Evolutionary conservation across 192 early-diverging fungal species (phyloP).

Genomic region (Coemansia sp.): DNA sequence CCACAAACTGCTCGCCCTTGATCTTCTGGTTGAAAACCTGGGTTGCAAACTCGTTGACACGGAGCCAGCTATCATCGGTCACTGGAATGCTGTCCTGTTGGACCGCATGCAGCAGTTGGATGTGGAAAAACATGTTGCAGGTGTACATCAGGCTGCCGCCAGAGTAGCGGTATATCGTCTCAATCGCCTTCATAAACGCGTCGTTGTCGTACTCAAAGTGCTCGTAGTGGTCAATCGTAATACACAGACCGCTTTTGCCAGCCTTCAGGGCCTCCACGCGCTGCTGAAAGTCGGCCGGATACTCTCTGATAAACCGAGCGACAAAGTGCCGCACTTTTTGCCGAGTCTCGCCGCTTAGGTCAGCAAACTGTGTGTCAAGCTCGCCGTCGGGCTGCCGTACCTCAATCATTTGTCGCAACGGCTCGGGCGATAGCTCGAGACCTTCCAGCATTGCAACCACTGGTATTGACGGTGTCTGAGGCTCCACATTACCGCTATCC

Average conservation of each 20-base stretch:
- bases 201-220: constrained; percentile 26
- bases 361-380: constrained; percentile 24
- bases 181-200: constrained; percentile 22
- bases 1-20: constrained; percentile 20
- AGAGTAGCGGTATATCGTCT: constrained; percentile 17
- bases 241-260: constrained; percentile 30
- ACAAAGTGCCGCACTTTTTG: constrained; percentile 34
- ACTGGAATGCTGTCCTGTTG: constrained; percentile 16
- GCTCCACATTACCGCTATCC: constrained; percentile 37
- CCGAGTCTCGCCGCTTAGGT: constrained; percentile 16
- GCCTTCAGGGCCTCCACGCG: constrained; percentile 21
- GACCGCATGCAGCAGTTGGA: constrained; percentile 20
- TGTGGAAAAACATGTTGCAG: constrained; percentile 40
- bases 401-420: constrained; percentile 10
- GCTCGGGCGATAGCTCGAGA: constrained; percentile 13
- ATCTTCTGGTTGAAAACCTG: constrained; percentile 37
- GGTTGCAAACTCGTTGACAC: constrained; percentile 43
- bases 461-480: not conserved
- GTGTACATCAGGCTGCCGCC: constrained; percentile 27
- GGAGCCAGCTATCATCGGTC: constrained; percentile 25
- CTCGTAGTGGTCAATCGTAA: constrained; percentile 21
- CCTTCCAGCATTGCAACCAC: constrained; percentile 1
- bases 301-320: constrained; percentile 15
- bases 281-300: constrained; percentile 34
- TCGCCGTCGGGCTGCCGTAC: constrained; percentile 11